These are phyloP conservation scores for Aspergillus cristatus DNA, from an alignment of 495 filamentous ascomycete species.

Conservation along the genomic window DNA sequence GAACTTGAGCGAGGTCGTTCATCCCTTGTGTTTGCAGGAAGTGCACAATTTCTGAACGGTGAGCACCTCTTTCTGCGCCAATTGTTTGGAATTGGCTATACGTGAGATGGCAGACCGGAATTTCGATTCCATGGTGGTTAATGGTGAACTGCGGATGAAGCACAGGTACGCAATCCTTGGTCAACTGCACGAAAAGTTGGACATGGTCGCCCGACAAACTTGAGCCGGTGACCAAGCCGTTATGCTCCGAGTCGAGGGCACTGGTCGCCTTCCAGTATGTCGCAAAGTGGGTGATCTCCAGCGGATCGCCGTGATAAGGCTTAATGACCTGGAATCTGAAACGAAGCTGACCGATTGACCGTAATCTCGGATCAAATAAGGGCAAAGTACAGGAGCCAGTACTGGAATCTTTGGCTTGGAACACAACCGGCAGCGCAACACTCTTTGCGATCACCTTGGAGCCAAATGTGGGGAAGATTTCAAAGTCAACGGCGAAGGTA, in stretches of 20 bases:
- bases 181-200: conserved; percentile 82
- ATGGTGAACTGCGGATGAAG: conserved; percentile 78
- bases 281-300: conserved; percentile 95
- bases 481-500: conserved; percentile 91
- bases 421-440: conserved; percentile 78
- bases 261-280: conserved; percentile 99
- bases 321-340: conserved; percentile 96
- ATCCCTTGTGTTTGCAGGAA: conserved; percentile 34
- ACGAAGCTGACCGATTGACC: conserved; percentile 87
- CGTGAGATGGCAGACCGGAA: conserved; percentile 69
- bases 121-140: conserved; percentile 64
- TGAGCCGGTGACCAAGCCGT: conserved; percentile 84
- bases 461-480: conserved; percentile 94
- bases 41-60: conserved; percentile 33
- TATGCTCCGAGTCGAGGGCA: conserved; percentile 72
- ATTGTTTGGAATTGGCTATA: conserved; percentile 64
- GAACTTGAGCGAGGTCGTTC: conserved; percentile 53
- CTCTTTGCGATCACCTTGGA: conserved; percentile 95
- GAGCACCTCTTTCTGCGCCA: conserved; percentile 40
- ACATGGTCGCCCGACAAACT: conserved; percentile 91
- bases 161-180: conserved; percentile 76
- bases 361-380: conserved; percentile 83
- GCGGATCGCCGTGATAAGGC: conserved; percentile 83
- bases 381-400: conserved; percentile 77
- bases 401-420: conserved; percentile 61